Conservation (phyloP, 1,139 yeast genomes). For the Protomyces macrosporus region DNA sequence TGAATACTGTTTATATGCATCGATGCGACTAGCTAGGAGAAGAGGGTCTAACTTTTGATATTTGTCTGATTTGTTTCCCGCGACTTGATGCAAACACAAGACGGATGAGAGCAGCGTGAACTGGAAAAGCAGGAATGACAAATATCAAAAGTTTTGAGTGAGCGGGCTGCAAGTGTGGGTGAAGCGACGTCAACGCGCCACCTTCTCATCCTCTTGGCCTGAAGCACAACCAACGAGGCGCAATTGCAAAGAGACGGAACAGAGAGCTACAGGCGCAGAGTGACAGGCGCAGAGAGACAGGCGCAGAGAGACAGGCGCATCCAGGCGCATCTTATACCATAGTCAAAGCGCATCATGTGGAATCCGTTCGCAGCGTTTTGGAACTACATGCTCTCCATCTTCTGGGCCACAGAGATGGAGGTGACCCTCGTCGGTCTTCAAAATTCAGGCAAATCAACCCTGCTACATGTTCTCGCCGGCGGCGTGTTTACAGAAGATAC, state of each 20-base stretch:
- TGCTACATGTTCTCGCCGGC: constrained; percentile 39
- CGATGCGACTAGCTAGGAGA: too few species aligned
- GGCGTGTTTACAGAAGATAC: constrained; percentile 41
- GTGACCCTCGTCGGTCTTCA: constrained; percentile 42
- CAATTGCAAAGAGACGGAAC: background rate
- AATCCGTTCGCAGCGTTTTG: constrained; percentile 17
- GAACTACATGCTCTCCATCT: constrained; percentile 19
- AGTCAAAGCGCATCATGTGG: constrained; percentile 5
- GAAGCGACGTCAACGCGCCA: too few species aligned
- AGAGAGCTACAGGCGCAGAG: background rate
- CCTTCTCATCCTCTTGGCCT: too few species aligned
- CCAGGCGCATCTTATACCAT: background rate
- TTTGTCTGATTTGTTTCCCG: too few species aligned
- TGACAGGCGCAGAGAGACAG: background rate
- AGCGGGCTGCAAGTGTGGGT: too few species aligned
- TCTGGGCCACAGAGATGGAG: constrained; percentile 36
- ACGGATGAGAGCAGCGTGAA: too few species aligned
- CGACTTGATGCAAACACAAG: too few species aligned
- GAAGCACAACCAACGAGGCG: background rate
- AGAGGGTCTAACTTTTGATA: too few species aligned
- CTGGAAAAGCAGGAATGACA: too few species aligned
- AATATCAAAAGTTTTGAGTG: too few species aligned
- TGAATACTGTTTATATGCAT: background rate
- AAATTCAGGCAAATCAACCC: constrained; percentile 43
- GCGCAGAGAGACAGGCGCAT: background rate